These are phyloP conservation scores for Fusarium torreyae DNA, from an alignment of 2,329 filamentous ascomycete genomes.

Conservation along the genomic window DNA sequence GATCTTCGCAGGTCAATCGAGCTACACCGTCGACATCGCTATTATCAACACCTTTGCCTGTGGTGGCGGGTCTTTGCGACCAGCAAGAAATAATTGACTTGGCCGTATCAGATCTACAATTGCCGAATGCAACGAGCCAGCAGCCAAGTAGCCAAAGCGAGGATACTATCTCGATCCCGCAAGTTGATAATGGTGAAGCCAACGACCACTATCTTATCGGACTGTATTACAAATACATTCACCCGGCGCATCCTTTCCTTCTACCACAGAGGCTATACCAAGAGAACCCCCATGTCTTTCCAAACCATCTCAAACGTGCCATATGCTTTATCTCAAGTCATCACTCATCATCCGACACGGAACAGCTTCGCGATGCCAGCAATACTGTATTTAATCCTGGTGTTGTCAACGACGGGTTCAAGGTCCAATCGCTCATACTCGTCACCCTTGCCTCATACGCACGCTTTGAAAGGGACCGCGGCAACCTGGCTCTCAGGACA, in stretches of 20 bases:
- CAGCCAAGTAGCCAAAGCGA: not conserved
- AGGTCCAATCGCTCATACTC: constrained; percentile 3
- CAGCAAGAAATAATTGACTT: constrained; percentile 1
- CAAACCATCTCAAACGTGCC: constrained; percentile 7
- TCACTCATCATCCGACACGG: not conserved
- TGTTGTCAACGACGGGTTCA: constrained; percentile 2
- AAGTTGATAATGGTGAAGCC: not conserved
- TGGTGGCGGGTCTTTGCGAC: not conserved
- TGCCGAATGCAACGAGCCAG: not conserved
- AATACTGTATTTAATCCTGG: constrained; percentile 1
- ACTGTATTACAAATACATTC: constrained; percentile 4
- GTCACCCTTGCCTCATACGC: constrained; percentile 6
- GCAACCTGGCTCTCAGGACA: not conserved
- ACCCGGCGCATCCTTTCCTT: constrained; percentile 5
- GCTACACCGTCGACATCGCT: not conserved
- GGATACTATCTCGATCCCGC: not conserved
- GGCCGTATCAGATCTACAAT: not conserved
- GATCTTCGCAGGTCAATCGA: not conserved
- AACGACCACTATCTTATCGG: not conserved
- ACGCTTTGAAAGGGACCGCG: constrained; percentile 5
- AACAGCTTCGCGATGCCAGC: not conserved
- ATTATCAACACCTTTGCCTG: not conserved
- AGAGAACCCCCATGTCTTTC: not conserved
- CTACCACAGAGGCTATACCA: constrained; percentile 6
- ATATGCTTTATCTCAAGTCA: constrained; percentile 9